Evolutionary conservation across 352 stramenopile species (phyloP), one percentile per base, ranked within the genome.

Genomic region (Globisporangium cylindrosporum): DNA sequence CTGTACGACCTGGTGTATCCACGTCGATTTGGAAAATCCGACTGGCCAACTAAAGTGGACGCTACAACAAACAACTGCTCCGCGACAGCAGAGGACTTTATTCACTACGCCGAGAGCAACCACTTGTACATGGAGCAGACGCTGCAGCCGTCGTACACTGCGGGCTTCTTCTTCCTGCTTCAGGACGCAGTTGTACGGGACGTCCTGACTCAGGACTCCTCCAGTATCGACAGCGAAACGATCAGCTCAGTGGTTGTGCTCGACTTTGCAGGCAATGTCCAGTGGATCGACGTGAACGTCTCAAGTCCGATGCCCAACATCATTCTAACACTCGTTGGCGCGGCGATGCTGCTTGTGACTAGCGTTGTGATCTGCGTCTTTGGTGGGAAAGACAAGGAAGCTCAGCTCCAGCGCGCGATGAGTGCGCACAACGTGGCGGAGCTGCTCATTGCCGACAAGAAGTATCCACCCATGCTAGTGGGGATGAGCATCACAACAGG

Each of bases 61-160:
- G 46, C 7, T 3, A 6, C 25, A 3, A 49, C 22, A 1, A 2
- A 29, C 14, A 22, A 38, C 0, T 74, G 48, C 57, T 53, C 24
- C 9, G 29, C 3, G 12, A 20, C 14, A 14, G 32, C 54, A 18
- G 68, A 75, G 14, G 34, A 48, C 3, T 63, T 41, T 20, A 54
- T 68, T 34, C 63, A 68, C 6, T 36, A n/a, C 55, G 34, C 66
- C 1, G 70, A 72, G 20, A 74, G 67, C 34, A 81, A 79, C 29
- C 74, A 83, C 29, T 25, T 81, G 20, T 84, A 84, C 60, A 75
- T 79, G 7, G 74, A 81, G 24, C 27, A 68, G 46, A 76, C 64
- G 8, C 65, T 80, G 22, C 77, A 84, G 59, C 56, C 70, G 10
- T 67, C 70, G 29, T 75, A 80, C 43, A 78, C 74, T 0, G 67